Base-by-base conservation (phyloP, 2,329 filamentous ascomycete genomes). In the Bipolaris sorokiniana region DNA sequence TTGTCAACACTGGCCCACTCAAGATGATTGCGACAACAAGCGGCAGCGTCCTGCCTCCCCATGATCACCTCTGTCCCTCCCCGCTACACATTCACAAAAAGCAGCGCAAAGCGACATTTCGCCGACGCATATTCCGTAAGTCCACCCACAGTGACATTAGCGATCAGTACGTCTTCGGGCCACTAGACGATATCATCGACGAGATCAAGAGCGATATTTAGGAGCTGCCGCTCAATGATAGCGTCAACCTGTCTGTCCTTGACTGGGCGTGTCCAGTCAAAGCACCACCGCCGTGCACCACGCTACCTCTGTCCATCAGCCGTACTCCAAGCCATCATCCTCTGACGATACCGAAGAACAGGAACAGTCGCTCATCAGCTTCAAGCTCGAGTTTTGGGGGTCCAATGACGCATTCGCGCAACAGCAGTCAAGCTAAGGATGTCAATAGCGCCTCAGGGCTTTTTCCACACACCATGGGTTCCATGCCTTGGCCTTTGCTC, bases 161-260 rank as follows among this genome's bases (percentile, higher is more conserved):
- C 51, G 23, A 58, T 23, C 41, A 62, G 36, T 55, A 52, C 45
- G 52, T 49, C 16, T 51, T 58, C 20, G 71, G 71, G 23, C 69
- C 70, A 37, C 50, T 75, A 16, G 72, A 75, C 66, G 72, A 75
- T 53, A 74, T 75, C 38, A 74, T 75, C 60, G 63, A 68, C 59
- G 66, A 70, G 52, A 75, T 75, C 49, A 67, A 66, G 37, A 65
- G 63, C 55, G 56, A 69, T 36, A 70, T 75, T 38, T 72, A 63
- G 64, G 59, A 57, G 20, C 62, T 59, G 15, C 68, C 66, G 7
- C 58, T 56, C 18, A 51, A 61, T 7, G 57, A 58, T 44, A 55
- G 49, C 36, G 53, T 58, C 22, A 53, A 62, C 20, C 42, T 54
- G 42, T 61, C 51, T 47, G 33, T 49, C 37, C 41, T 64, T n/a